Evolutionary conservation across 225 moss, liverwort and hornwort species (phyloP).

Genomic region (Anthoceros angustus): DNA sequence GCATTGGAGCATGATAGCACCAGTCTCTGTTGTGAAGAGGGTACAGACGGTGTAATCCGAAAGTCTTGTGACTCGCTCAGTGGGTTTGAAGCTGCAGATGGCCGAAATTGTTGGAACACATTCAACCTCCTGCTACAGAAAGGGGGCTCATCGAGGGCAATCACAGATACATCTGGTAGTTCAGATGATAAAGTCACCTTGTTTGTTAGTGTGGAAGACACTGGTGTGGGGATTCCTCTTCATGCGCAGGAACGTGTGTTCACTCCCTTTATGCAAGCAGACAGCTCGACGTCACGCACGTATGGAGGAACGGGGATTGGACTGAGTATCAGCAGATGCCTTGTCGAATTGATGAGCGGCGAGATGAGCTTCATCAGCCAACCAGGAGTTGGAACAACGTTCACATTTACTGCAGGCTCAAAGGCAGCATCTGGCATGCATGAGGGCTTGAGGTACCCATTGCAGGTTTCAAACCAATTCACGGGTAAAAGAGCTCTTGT

Average conservation of each 20-base stretch:
- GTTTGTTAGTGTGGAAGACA: slow-evolving; percentile 55
- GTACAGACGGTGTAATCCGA: slow-evolving; percentile 12
- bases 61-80: slow-evolving; percentile 41
- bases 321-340: slow-evolving; percentile 43
- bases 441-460: background rate
- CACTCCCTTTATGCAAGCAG: slow-evolving; percentile 42
- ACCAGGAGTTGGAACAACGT: slow-evolving; percentile 42
- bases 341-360: slow-evolving; percentile 54
- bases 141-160: slow-evolving; percentile 14
- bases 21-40: no score
- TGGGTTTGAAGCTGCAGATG: slow-evolving; percentile 45
- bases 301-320: slow-evolving; percentile 62
- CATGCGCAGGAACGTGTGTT: slow-evolving; percentile 54
- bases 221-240: slow-evolving; percentile 50
- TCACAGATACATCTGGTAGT: background rate
- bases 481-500: background rate
- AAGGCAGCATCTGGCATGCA: slow-evolving; percentile 32
- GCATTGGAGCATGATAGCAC: slow-evolving; percentile 22
- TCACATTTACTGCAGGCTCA: slow-evolving; percentile 40
- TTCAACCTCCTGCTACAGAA: slow-evolving; percentile 38
- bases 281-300: slow-evolving; percentile 57
- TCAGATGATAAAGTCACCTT: slow-evolving; percentile 37
- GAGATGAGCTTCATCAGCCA: slow-evolving; percentile 45
- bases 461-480: background rate
- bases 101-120: slow-evolving; percentile 48